phyloP scores from a whole-genome alignment of 306 rosid species.

The Ormosia semicastrata region DNA sequence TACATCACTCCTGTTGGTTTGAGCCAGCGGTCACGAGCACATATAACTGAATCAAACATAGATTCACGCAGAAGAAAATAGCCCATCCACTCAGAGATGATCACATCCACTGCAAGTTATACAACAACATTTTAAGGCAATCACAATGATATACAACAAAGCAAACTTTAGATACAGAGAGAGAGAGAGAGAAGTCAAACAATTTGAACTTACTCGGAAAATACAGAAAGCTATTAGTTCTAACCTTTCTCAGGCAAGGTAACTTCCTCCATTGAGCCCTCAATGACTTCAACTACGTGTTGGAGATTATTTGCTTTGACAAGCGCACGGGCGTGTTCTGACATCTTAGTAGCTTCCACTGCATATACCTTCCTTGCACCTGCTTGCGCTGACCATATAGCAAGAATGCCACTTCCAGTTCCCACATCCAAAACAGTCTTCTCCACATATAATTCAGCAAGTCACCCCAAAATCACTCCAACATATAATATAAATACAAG shows the following conservation, averaged over 20 bases:
- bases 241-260: constrained; percentile 93
- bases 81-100: constrained; percentile 99
- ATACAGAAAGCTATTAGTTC: background rate
- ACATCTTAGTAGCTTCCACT: constrained; percentile 96
- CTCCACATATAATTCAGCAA: constrained; percentile 30
- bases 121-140: constrained; percentile 12
- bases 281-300: constrained; percentile 73
- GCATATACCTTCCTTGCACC: constrained; percentile 99
- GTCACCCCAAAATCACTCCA: constrained; percentile 21
- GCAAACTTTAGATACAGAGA: background rate
- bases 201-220: background rate
- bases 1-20: constrained; percentile 95
- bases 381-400: constrained; percentile 98
- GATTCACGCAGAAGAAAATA: constrained; percentile 97
- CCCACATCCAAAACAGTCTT: constrained; percentile 98
- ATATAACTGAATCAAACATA: constrained; percentile 97
- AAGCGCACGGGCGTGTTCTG: constrained; percentile 87
- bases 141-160: background rate
- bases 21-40: constrained; percentile 98
- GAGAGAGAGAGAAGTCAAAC: background rate
- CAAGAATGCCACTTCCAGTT: constrained; percentile 98
- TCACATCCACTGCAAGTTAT: constrained; percentile 79
- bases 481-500: background rate
- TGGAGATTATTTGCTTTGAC: constrained; percentile 74
- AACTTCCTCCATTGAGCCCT: constrained; percentile 89